Base-by-base conservation (phyloP, 495 filamentous ascomycete genomes). In the Xylaria longipes region DNA sequence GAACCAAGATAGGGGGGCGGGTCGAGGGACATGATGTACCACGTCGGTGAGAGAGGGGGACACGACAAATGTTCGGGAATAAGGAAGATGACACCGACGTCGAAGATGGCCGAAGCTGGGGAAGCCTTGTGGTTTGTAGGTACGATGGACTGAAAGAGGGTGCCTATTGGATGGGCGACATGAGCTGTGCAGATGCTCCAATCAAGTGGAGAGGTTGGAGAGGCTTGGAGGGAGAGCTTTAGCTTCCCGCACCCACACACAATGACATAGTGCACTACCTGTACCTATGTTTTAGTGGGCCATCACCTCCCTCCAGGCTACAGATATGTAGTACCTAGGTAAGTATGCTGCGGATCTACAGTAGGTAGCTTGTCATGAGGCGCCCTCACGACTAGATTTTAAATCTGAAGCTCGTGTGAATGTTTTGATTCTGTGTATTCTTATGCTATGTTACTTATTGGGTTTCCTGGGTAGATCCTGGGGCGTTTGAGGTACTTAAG, bases 1-100 rank as follows among this genome's bases (percentile, higher is more conserved):
- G 94, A 94, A 75, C 89, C 90, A 70, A 98, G 92, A 80, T 98
- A 97, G 71, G 91, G 91, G 68, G 95, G 94, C 52, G 94, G 92
- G 77, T 97, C 94, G 79, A 97, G 89, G 69, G 93, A 96, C 93
- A 95, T 94, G 74, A 73, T 87, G 79, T 65, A 68, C 48, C 25
- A 57, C 58, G 63, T 37, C 71, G 73, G 37, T 17, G 48, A 37
- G 25, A 48, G 43, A 45, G 33, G 37, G 56, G 37, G 20, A 27
- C 58, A 46, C 65, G 52, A 31, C 20, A 9, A 60, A 48, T 5
- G 46, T 46, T 52, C 22, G 45, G n/a, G 31, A 17, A 22, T 1
- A 14, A 15, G 7, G 9, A 31, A 15, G 15, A 37, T n/a, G 14
- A 56, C 58, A 27, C 45, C 31, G 41, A 64, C 11, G 46, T 43